phyloP scores from a whole-genome alignment of 208 protist genomes.

The Giardia duodenalis region DNA sequence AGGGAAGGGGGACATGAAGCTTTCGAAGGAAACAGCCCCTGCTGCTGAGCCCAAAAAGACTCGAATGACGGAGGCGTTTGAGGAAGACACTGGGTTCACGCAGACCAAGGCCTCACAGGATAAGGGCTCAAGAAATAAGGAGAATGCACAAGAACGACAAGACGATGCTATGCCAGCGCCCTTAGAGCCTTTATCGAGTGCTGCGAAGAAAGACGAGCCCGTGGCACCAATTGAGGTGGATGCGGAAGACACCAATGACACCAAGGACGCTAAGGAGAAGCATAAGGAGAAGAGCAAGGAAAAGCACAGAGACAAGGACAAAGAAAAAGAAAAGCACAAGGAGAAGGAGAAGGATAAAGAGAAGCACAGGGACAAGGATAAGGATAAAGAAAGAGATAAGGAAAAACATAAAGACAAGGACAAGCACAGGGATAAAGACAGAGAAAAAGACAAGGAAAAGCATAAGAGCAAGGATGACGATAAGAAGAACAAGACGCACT shows the following conservation, averaged over 20 bases:
- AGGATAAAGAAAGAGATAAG: not conserved
- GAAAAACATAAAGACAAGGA: slow-evolving; percentile 13
- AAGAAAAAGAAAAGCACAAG: slow-evolving; percentile 13
- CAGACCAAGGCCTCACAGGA: no score
- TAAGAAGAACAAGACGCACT: slow-evolving; percentile 10
- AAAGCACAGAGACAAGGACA: not conserved
- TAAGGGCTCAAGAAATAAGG: no score
- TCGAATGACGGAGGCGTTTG: no score
- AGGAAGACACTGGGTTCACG: no score
- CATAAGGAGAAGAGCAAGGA: not conserved
- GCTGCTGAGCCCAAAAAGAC: no score
- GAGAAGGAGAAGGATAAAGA: slow-evolving; percentile 30
- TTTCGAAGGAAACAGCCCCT: not conserved
- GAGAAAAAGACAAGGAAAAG: not conserved
- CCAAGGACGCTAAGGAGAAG: slow-evolving; percentile 13
- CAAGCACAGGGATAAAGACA: not conserved
- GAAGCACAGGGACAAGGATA: not conserved
- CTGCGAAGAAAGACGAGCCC: not conserved
- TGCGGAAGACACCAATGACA: not conserved
- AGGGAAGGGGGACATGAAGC: not conserved
- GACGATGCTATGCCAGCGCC: not conserved
- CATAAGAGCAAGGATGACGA: slow-evolving; percentile 18
- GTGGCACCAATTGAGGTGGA: not conserved
- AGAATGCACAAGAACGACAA: not conserved
- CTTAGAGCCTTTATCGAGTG: not conserved